phyloP scores from a whole-genome alignment of 306 rosid genomes.

The Cucurbita ficifolia region DNA sequence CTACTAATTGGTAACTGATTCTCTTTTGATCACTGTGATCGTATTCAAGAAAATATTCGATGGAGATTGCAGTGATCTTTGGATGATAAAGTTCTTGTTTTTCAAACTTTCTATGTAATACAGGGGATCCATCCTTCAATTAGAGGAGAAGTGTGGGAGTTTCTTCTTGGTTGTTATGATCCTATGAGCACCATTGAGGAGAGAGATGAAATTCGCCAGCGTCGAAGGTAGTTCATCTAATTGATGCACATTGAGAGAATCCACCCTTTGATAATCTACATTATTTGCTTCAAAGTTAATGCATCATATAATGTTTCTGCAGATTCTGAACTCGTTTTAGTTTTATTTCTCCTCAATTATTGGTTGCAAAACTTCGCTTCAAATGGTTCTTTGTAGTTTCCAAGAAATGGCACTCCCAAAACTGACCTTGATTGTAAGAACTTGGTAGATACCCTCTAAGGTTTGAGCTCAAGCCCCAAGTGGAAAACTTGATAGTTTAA shows the following conservation, averaged over 20 bases:
- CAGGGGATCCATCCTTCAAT: conserved; percentile 97
- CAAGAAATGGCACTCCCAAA: background rate
- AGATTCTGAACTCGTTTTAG: background rate
- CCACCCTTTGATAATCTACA: background rate
- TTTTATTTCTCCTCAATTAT: background rate
- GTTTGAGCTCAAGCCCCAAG: background rate
- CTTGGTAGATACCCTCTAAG: background rate
- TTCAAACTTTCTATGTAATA: conserved; percentile 5
- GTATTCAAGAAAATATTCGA: background rate
- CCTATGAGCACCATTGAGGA: conserved; percentile 82
- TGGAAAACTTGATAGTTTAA: background rate
- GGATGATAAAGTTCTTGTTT: conserved; percentile 1
- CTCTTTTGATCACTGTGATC: background rate
- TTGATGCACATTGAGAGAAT: background rate
- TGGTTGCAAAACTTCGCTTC: background rate
- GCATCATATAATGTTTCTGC: background rate
- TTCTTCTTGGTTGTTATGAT: conserved; percentile 87
- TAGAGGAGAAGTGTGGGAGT: conserved; percentile 98
- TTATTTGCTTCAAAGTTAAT: background rate
- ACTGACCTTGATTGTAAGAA: background rate
- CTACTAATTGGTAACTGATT: background rate
- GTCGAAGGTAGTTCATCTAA: conserved; percentile 39
- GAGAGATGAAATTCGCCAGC: conserved; percentile 60
- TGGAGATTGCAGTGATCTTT: background rate
- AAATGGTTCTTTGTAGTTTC: background rate